Conservation (phyloP, 2,329 filamentous ascomycete species). For the Diaporthe nobilis region DNA sequence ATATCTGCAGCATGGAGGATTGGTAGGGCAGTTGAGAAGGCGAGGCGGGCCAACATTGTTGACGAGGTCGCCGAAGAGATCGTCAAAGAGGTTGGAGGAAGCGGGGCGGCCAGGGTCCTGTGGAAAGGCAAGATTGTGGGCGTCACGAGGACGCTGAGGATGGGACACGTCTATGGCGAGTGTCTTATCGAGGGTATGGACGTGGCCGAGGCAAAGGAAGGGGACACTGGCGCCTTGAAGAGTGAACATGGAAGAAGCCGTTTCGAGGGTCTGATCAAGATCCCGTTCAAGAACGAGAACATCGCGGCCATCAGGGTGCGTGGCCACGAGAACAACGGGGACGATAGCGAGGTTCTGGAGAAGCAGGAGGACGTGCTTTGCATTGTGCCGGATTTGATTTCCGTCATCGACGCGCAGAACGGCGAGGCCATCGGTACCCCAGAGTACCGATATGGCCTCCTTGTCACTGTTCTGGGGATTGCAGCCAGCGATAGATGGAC, state of each 20-base stretch:
- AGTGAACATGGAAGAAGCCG: slow-evolving; percentile 42
- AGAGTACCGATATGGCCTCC: slow-evolving; percentile 68
- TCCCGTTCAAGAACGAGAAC: slow-evolving; percentile 81
- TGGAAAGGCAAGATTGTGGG: slow-evolving; percentile 75
- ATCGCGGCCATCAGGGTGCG: slow-evolving; percentile 67
- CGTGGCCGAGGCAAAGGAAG: slow-evolving; percentile 42
- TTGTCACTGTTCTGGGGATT: slow-evolving; percentile 64
- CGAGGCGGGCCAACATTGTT: slow-evolving; percentile 63
- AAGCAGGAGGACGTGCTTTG: slow-evolving; percentile 61
- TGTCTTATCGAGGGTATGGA: slow-evolving; percentile 68
- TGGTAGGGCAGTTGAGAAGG: slow-evolving; percentile 69
- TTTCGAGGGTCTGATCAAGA: slow-evolving; percentile 67
- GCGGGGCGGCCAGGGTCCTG: slow-evolving; percentile 67
- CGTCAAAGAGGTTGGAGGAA: slow-evolving; percentile 70
- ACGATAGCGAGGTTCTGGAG: slow-evolving; percentile 53
- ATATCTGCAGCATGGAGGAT: slow-evolving; percentile 71
- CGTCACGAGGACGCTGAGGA: slow-evolving; percentile 68
- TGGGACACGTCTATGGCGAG: slow-evolving; percentile 72
- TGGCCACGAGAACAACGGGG: not conserved
- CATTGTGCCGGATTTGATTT: slow-evolving; percentile 70
- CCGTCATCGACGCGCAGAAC: slow-evolving; percentile 68
- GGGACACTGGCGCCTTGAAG: slow-evolving; percentile 46
- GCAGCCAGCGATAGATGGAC: slow-evolving; percentile 62
- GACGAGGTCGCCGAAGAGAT: slow-evolving; percentile 70
- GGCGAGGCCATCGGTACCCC: slow-evolving; percentile 70